A percentile compares a stretch with the other conserved stretches of the same genome.
Evolutionary conservation across 768 basidiomycete genomes (phyloP).

Genomic region (Dentipellis sp.): DNA sequence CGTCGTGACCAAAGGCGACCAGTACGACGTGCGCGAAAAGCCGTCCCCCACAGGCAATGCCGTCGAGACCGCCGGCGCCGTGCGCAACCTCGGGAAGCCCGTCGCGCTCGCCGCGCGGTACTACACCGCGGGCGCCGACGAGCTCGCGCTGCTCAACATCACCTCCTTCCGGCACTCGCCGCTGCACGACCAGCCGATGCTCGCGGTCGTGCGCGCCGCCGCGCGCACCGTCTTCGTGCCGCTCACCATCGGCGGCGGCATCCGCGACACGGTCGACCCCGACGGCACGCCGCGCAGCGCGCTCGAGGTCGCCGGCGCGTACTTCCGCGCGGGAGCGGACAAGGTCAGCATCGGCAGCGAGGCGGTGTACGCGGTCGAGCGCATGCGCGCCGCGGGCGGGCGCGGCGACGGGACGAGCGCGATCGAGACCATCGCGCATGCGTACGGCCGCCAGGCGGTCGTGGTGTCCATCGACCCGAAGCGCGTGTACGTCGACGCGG

Average conservation of each 20-base stretch:
- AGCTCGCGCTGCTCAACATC: slow-evolving; percentile 96
- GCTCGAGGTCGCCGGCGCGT: slow-evolving; percentile 89
- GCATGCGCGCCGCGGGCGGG: slow-evolving; percentile 41
- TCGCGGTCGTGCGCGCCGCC: slow-evolving; percentile 85
- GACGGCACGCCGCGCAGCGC: slow-evolving; percentile 85
- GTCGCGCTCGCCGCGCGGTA: slow-evolving; percentile 85
- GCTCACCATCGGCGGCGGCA: slow-evolving; percentile 97
- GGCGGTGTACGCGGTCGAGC: slow-evolving; percentile 91
- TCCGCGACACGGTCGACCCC: slow-evolving; percentile 92
- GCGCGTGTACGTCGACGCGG: slow-evolving; percentile 66
- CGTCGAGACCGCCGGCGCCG: slow-evolving; percentile 54
- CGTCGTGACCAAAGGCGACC: slow-evolving; percentile 98
- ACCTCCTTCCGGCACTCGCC: slow-evolving; percentile 98
- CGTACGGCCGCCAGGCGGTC: slow-evolving; percentile 83
- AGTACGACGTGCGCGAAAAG: slow-evolving; percentile 96
- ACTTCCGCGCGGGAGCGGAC: slow-evolving; percentile 96
- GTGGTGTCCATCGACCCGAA: slow-evolving; percentile 96
- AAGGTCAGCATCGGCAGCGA: slow-evolving; percentile 98
- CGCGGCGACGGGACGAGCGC: slow-evolving; percentile 67
- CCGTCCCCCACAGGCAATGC: slow-evolving; percentile 8
- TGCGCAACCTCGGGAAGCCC: slow-evolving; percentile 96
- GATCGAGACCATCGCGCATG: slow-evolving; percentile 85
- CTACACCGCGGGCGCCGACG: slow-evolving; percentile 85
- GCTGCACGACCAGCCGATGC: slow-evolving; percentile 94
- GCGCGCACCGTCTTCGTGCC: slow-evolving; percentile 91